Evolutionary conservation across 225 moss, liverwort and hornwort genomes (phyloP).

Genomic region (Sphagnum contortum): DNA sequence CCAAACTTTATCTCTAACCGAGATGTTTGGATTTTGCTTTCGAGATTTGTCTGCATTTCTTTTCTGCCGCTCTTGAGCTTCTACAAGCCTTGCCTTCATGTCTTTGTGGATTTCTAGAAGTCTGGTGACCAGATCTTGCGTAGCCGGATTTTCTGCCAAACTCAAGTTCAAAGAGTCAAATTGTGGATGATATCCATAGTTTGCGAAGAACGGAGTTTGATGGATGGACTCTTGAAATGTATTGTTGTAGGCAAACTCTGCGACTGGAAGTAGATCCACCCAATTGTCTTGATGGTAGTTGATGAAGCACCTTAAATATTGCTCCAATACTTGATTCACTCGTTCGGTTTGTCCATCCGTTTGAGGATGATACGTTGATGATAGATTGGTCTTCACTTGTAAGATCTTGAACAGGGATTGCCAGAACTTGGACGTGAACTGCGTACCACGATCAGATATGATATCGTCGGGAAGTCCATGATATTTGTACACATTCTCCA

Average conservation of each 20-base stretch:
- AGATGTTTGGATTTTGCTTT: background rate
- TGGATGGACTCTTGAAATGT: slow-evolving; percentile 3
- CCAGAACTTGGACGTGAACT: slow-evolving; percentile 5
- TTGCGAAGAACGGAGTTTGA: slow-evolving; percentile 9
- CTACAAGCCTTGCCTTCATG: background rate
- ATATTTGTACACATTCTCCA: slow-evolving; percentile 1
- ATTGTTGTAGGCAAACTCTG: slow-evolving; percentile 8
- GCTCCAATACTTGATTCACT: slow-evolving; percentile 7
- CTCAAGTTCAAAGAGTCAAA: background rate
- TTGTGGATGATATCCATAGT: slow-evolving; percentile 5
- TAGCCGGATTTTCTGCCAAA: background rate
- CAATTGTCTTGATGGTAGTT: slow-evolving; percentile 7
- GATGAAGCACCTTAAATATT: background rate
- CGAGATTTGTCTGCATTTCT: background rate
- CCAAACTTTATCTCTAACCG: slow-evolving; percentile 5
- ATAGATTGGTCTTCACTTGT: background rate
- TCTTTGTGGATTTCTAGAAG: slow-evolving; percentile 1
- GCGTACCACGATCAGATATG: background rate
- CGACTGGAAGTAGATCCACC: slow-evolving; percentile 2
- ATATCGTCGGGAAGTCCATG: slow-evolving; percentile 6
- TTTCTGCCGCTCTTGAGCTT: slow-evolving; percentile 1
- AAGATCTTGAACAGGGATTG: background rate
- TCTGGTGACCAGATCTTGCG: background rate
- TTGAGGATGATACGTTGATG: slow-evolving; percentile 4
- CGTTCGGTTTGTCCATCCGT: slow-evolving; percentile 7